A percentile compares a stretch with the other conserved stretches of the same genome.
Conservation (phyloP, 2,329 filamentous ascomycete genomes). For the Trichoderma sp. region DNA sequence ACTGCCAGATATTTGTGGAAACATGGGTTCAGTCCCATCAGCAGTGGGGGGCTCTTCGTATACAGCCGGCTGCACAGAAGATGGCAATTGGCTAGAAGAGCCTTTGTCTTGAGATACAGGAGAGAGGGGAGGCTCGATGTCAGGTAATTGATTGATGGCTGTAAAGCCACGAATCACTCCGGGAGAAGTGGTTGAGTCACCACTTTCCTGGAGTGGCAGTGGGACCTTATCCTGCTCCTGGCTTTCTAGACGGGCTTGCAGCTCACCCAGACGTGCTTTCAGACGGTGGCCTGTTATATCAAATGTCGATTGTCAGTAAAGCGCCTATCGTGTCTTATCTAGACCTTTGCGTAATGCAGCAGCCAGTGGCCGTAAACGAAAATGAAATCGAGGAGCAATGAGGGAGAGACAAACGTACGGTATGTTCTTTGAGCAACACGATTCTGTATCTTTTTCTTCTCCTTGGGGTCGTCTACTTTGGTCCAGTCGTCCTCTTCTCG, state of each 20-base stretch:
- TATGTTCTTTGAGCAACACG: slow-evolving; percentile 41
- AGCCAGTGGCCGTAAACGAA: background rate
- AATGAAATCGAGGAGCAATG: background rate
- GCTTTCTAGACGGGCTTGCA: slow-evolving; percentile 39
- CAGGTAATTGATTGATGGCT: slow-evolving; percentile 7
- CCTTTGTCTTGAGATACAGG: slow-evolving; percentile 27
- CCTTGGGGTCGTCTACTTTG: slow-evolving; percentile 37
- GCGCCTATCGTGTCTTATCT: background rate
- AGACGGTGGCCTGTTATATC: slow-evolving; percentile 37
- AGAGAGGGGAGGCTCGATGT: slow-evolving; percentile 26
- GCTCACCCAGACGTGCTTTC: slow-evolving; percentile 40
- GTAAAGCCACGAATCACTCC: slow-evolving; percentile 5
- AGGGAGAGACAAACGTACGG: slow-evolving; percentile 33
- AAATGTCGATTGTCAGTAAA: background rate
- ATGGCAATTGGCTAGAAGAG: slow-evolving; percentile 1
- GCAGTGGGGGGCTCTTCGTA: slow-evolving; percentile 29
- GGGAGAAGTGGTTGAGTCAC: slow-evolving; percentile 6
- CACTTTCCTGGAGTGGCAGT: slow-evolving; percentile 7
- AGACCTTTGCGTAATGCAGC: background rate
- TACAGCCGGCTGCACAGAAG: slow-evolving; percentile 27
- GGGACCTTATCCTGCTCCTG: slow-evolving; percentile 34
- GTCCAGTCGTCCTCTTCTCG: slow-evolving; percentile 39
- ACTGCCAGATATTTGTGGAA: slow-evolving; percentile 26
- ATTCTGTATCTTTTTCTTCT: slow-evolving; percentile 42
- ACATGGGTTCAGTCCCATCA: slow-evolving; percentile 28